phyloP scores from a whole-genome alignment of 2,329 filamentous ascomycete species.

The Arthrocladium fulminans region DNA sequence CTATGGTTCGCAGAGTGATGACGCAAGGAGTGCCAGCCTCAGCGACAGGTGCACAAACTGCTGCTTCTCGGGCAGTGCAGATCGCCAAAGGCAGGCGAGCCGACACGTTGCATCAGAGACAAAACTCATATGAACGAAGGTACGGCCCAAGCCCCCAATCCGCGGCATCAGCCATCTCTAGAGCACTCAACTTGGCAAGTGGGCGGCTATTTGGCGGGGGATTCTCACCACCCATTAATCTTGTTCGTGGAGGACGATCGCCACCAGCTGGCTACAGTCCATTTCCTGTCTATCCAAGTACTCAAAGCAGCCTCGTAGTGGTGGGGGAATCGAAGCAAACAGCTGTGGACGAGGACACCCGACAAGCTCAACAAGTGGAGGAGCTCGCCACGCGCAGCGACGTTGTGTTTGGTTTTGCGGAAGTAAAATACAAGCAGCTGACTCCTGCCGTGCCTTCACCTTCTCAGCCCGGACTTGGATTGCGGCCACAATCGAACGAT shows the following conservation, averaged over 20 bases:
- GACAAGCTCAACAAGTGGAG: constrained; percentile 72
- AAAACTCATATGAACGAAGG: constrained; percentile 71
- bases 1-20: constrained; percentile 66
- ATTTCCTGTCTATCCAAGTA: constrained; percentile 74
- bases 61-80: constrained; percentile 65
- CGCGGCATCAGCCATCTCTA: constrained; percentile 83
- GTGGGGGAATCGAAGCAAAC: constrained; percentile 53
- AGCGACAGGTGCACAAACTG: constrained; percentile 58
- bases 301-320: constrained; percentile 59
- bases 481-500: constrained; percentile 23
- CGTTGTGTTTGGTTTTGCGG: constrained; percentile 93
- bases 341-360: constrained; percentile 67
- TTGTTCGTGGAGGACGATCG: constrained; percentile 38
- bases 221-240: constrained; percentile 40
- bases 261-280: constrained; percentile 49
- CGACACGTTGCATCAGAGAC: constrained; percentile 57
- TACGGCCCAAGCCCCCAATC: constrained; percentile 66
- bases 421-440: constrained; percentile 98
- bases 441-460: constrained; percentile 72
- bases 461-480: constrained; percentile 28
- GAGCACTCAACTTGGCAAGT: constrained; percentile 90
- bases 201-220: constrained; percentile 45
- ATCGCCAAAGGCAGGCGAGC: constrained; percentile 59
- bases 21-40: constrained; percentile 65
- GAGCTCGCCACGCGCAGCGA: constrained; percentile 88